phyloP scores from a whole-genome alignment of 1,284 basidiomycete genomes.

The Trichosporon sp. region DNA sequence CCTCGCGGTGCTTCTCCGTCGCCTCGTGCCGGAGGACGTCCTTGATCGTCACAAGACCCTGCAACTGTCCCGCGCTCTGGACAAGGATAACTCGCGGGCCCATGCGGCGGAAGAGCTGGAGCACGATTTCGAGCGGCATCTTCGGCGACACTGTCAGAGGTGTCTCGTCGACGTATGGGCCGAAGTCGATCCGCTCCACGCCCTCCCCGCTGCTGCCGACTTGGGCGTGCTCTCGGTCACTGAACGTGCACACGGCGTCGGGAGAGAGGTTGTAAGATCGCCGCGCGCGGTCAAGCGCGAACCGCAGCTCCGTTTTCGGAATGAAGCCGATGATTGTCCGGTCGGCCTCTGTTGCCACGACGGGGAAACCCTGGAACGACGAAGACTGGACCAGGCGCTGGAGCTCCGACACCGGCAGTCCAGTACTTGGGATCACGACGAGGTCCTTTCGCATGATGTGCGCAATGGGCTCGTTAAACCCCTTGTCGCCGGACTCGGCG shows the following conservation, averaged over 20 bases:
- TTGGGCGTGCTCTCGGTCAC: constrained; percentile 31
- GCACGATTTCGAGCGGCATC: constrained; percentile 89
- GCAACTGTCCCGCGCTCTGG: constrained; percentile 72
- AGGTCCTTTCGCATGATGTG: constrained; percentile 82
- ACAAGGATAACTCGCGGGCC: constrained; percentile 93
- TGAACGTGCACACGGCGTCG: constrained; percentile 68
- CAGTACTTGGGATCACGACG: constrained; percentile 64
- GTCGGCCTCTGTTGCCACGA: constrained; percentile 57
- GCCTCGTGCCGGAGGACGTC: constrained; percentile 83
- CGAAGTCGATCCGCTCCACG: constrained; percentile 59
- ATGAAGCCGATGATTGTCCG: constrained; percentile 78
- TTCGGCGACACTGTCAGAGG: constrained; percentile 89
- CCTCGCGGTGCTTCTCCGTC: constrained; percentile 33
- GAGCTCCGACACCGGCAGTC: constrained; percentile 69
- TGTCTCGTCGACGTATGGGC: constrained; percentile 91
- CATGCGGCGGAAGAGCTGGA: constrained; percentile 92
- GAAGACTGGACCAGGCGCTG: constrained; percentile 64
- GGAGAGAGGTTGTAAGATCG: constrained; percentile 58
- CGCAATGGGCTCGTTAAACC: constrained; percentile 84
- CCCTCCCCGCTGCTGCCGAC: constrained; percentile 18
- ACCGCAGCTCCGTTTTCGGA: constrained; percentile 74
- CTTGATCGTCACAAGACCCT: constrained; percentile 89
- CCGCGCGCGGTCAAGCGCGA: constrained; percentile 73
- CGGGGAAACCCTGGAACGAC: constrained; percentile 84
- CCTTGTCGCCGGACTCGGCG: constrained; percentile 87